Evolutionary conservation across 108 stramenopile genomes (phyloP).

Genomic region (Fragilaria crotonensis): DNA sequence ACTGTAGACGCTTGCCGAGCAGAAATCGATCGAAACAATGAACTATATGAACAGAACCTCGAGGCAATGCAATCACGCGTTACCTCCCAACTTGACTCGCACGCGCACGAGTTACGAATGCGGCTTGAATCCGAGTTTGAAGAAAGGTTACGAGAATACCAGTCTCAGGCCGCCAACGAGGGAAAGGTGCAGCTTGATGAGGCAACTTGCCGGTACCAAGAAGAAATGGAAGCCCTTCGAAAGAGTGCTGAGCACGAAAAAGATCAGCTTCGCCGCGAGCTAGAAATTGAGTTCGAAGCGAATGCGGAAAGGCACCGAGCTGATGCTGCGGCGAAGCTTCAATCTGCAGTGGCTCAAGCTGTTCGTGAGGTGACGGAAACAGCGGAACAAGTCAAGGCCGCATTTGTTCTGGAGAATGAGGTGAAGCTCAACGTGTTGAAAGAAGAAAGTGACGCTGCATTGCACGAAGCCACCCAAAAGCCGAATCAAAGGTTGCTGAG

Average conservation of each 20-base stretch:
- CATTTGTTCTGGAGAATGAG: neutral
- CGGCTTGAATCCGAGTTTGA: no score
- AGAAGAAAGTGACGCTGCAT: neutral
- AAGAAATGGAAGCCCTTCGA: constrained; percentile 6
- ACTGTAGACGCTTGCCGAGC: no score
- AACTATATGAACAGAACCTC: no score
- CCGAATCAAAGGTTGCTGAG: neutral
- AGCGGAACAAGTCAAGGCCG: neutral
- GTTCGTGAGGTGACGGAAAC: neutral
- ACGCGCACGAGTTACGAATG: no score
- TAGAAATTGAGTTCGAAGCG: constrained; percentile 10
- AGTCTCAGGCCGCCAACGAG: constrained; percentile 13
- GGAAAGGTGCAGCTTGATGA: constrained; percentile 26
- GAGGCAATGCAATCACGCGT: no score
- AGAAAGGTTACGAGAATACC: neutral
- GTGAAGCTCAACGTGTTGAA: neutral
- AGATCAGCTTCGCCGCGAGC: constrained; percentile 17
- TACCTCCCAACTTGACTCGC: no score
- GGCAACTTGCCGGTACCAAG: constrained; percentile 23
- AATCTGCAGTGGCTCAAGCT: neutral
- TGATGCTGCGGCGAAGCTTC: constrained; percentile 3
- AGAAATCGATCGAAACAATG: no score
- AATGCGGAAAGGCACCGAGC: constrained; percentile 3
- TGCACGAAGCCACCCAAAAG: neutral
- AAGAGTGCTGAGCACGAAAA: constrained; percentile 8